phyloP scores from a whole-genome alignment of 495 filamentous ascomycete genomes.

The Bathelium albidoporum region DNA sequence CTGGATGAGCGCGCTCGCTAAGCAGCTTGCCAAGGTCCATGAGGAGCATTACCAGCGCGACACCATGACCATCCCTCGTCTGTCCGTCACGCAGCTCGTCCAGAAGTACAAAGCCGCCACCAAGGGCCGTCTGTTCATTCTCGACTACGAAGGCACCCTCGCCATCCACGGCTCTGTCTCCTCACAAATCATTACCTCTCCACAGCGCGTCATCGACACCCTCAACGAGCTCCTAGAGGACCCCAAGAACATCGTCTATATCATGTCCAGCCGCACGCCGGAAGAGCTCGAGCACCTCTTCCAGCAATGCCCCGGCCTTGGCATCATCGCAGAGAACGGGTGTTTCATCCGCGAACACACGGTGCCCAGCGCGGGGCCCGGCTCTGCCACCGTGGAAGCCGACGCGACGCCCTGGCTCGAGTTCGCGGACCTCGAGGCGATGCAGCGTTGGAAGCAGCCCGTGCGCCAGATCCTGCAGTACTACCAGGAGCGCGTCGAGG shows the following conservation, averaged over 20 bases:
- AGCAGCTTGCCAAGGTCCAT: conserved; percentile 59
- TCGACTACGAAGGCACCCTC: conserved; percentile 88
- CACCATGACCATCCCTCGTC: conserved; percentile 70
- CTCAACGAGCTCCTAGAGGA: conserved; percentile 71
- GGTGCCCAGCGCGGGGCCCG: too few species aligned
- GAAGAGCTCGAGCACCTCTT: conserved; percentile 84
- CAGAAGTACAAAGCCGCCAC: conserved; percentile 53
- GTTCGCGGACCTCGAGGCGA: conserved; percentile 57
- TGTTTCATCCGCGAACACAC: conserved; percentile 75
- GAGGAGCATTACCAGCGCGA: conserved; percentile 74
- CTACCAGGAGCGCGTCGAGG: conserved; percentile 78
- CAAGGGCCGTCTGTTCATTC: conserved; percentile 61
- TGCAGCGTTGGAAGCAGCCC: conserved; percentile 63
- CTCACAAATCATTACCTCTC: conserved; percentile 70
- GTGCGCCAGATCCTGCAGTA: conserved; percentile 71
- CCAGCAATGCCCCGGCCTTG: conserved; percentile 62
- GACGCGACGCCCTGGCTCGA: conserved; percentile 48
- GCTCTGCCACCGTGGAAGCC: conserved; percentile 37
- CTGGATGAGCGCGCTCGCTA: conserved; percentile 67
- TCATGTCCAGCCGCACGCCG: conserved; percentile 77
- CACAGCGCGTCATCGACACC: conserved; percentile 69
- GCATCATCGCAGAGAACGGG: conserved; percentile 86
- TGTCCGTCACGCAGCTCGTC: conserved; percentile 53
- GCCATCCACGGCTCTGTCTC: conserved; percentile 72
- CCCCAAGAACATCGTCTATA: conserved; percentile 72